Evolutionary conservation across 805 yeast genomes (phyloP).

Genomic region (Dipodascus albidus): DNA sequence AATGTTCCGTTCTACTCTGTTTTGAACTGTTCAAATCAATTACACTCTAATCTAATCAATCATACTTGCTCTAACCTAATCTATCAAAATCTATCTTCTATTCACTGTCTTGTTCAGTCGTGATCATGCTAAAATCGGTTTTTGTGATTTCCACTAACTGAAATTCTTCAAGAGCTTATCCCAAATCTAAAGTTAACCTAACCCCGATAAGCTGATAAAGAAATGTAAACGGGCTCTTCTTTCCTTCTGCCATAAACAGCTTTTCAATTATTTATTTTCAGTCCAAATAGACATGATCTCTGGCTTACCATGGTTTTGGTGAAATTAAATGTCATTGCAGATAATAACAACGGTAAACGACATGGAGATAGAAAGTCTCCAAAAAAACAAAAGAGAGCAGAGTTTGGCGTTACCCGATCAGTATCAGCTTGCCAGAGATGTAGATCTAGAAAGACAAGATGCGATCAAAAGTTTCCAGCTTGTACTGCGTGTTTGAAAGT

Average conservation of each 20-base stretch:
- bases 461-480: slow-evolving; percentile 58
- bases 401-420: slow-evolving; percentile 32
- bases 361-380: no score
- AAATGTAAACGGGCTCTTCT: no score
- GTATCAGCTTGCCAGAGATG: slow-evolving; percentile 84
- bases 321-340: not conserved
- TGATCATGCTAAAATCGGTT: no score
- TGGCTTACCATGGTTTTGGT: not conserved
- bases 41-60: no score
- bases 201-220: slow-evolving; percentile 1
- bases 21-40: no score
- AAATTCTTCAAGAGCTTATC: no score
- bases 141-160: no score
- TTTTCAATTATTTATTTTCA: not conserved
- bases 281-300: not conserved
- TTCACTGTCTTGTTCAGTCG: no score
- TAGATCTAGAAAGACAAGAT: slow-evolving; percentile 50
- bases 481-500: slow-evolving; percentile 55
- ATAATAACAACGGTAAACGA: not conserved
- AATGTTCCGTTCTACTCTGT: no score
- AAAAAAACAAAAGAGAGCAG: not conserved
- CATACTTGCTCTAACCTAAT: no score
- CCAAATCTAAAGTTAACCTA: not conserved
- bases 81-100: no score
- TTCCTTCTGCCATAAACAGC: not conserved